Percentiles rank a stretch among this genome's conserved stretches.
phyloP scores from a whole-genome alignment of 306 rosid species.

The Cucumis cinereus region DNA sequence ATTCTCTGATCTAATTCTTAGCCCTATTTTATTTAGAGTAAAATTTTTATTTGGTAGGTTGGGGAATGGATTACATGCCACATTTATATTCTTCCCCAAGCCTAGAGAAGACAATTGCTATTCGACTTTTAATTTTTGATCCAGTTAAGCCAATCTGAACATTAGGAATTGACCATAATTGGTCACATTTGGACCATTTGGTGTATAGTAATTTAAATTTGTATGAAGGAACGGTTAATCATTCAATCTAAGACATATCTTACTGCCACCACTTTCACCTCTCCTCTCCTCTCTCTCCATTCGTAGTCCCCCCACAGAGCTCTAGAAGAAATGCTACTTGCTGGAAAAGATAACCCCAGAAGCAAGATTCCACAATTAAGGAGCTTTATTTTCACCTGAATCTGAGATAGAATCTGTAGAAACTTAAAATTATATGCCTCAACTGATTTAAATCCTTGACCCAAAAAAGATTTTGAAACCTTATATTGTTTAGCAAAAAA shows the following conservation, averaged over 20 bases:
- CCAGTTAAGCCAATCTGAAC: too few species aligned
- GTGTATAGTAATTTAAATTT: neutral
- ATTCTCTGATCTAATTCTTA: too few species aligned
- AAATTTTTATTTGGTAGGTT: too few species aligned
- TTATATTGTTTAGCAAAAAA: neutral
- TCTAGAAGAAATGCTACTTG: neutral
- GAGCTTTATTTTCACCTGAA: neutral
- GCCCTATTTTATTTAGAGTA: too few species aligned
- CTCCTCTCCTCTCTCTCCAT: neutral
- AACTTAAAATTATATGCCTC: neutral
- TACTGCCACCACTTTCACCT: neutral
- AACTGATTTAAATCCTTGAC: neutral
- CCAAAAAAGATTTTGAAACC: neutral
- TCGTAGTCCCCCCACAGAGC: neutral
- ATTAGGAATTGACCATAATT: too few species aligned
- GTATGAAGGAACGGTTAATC: neutral
- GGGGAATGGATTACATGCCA: too few species aligned
- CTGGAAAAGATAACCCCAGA: neutral
- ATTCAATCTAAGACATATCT: neutral
- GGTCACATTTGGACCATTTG: too few species aligned
- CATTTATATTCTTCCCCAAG: too few species aligned
- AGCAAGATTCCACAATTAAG: neutral
- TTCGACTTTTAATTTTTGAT: too few species aligned
- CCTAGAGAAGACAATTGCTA: too few species aligned
- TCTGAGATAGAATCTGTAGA: neutral